A percentile compares a stretch with the other conserved stretches of the same genome.
Evolutionary conservation across 2,329 filamentous ascomycete species (phyloP).

Genomic region (Rhinocladiella mackenziei): DNA sequence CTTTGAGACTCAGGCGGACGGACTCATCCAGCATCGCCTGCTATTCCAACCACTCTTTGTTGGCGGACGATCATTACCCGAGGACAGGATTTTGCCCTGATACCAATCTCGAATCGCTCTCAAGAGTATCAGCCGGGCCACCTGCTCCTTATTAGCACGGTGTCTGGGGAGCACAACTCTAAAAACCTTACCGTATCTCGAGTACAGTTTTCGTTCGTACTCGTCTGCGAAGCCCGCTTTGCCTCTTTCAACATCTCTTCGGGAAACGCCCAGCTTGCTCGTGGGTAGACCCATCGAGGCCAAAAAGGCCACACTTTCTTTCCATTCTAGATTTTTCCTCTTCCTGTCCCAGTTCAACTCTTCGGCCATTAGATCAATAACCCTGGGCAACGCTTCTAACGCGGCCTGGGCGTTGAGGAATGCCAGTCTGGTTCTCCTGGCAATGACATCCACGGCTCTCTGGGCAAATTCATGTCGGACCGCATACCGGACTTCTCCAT

Average conservation of each 20-base stretch:
- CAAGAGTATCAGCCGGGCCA: conserved; percentile 52
- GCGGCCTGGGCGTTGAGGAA: conserved; percentile 91
- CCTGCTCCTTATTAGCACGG: conserved; percentile 36
- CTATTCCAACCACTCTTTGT: conserved; percentile 41
- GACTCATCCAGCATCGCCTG: background rate
- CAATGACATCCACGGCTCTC: conserved; percentile 82
- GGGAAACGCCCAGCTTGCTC: conserved; percentile 52
- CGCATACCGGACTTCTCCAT: conserved; percentile 86
- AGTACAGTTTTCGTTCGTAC: conserved; percentile 39
- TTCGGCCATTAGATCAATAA: conserved; percentile 85
- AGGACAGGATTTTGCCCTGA: conserved; percentile 46
- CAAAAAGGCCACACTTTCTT: conserved; percentile 58
- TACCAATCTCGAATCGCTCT: conserved; percentile 47
- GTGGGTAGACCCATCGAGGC: conserved; percentile 60
- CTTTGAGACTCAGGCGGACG: background rate
- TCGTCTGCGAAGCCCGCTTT: conserved; percentile 45
- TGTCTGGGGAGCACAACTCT: background rate
- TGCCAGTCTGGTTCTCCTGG: conserved; percentile 75
- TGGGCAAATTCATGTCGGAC: conserved; percentile 87
- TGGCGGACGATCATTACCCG: conserved; percentile 43
- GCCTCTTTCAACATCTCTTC: conserved; percentile 58
- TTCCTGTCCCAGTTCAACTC: conserved; percentile 74
- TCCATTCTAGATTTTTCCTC: conserved; percentile 77
- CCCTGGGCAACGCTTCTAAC: conserved; percentile 73
- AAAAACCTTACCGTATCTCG: conserved; percentile 39